A percentile compares a stretch with the other conserved stretches of the same genome.
These are phyloP conservation scores for Hyphodiscus hymeniophilus DNA, from an alignment of 495 filamentous ascomycete species.

Conservation along the genomic window DNA sequence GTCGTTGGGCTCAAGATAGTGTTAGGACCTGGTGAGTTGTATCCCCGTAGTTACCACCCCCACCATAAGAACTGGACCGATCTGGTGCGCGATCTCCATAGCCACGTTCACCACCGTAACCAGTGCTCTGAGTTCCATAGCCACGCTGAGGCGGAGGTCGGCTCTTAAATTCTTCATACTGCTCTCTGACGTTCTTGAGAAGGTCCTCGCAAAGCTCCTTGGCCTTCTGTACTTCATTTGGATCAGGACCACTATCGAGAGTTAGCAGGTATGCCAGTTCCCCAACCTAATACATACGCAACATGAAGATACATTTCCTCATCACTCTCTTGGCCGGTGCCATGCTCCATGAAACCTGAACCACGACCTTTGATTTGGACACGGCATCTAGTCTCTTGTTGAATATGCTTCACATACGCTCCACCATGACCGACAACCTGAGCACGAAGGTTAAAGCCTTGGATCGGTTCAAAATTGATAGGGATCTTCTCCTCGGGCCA, in stretches of 20 bases:
- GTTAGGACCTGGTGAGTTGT: slow-evolving; percentile 31
- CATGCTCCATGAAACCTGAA: slow-evolving; percentile 87
- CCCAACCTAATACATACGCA: slow-evolving; percentile 50
- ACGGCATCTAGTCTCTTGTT: slow-evolving; percentile 85
- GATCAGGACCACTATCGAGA: slow-evolving; percentile 66
- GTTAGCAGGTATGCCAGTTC: slow-evolving; percentile 18
- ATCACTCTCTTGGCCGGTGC: slow-evolving; percentile 78
- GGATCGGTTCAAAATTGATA: slow-evolving; percentile 80
- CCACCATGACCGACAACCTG: slow-evolving; percentile 93
- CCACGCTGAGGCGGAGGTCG: slow-evolving; percentile 64
- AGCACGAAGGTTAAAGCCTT: slow-evolving; percentile 93
- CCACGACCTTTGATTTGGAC: slow-evolving; percentile 97
- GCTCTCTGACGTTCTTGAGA: slow-evolving; percentile 68
- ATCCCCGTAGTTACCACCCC: slow-evolving; percentile 26
- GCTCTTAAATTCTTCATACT: slow-evolving; percentile 85
- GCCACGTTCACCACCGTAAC: slow-evolving; percentile 23
- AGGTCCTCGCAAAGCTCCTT: slow-evolving; percentile 86
- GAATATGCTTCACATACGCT: slow-evolving; percentile 94
- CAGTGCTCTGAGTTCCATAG: slow-evolving; percentile 41
- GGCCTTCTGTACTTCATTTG: slow-evolving; percentile 74
- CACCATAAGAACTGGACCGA: slow-evolving; percentile 23
- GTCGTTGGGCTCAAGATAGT: slow-evolving; percentile 27
- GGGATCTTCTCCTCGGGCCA: slow-evolving; percentile 96
- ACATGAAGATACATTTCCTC: slow-evolving; percentile 95
- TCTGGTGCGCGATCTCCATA: slow-evolving; percentile 23